A percentile compares a stretch with the other conserved stretches of the same genome.
These are phyloP conservation scores for Diutina catenulata DNA, from an alignment of 1,139 yeast genomes.

Conservation along the genomic window DNA sequence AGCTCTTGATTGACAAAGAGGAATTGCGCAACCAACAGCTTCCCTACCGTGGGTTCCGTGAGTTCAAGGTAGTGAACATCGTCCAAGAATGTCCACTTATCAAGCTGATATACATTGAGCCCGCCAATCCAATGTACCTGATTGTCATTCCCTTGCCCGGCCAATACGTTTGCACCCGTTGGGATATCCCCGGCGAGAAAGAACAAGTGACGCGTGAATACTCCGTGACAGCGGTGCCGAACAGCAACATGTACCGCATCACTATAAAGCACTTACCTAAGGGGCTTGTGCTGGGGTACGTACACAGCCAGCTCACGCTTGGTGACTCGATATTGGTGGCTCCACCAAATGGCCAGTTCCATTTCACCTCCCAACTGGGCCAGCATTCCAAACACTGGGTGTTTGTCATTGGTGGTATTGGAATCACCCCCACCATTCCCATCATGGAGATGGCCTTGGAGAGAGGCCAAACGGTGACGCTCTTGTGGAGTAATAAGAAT, in stretches of 20 bases:
- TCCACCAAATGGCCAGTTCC: conserved; percentile 52
- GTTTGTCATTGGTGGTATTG: conserved; percentile 53
- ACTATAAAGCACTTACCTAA: conserved; percentile 34
- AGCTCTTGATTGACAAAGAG: conserved; percentile 49
- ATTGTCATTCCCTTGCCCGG: conserved; percentile 30
- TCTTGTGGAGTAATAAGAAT: conserved; percentile 20
- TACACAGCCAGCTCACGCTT: conserved; percentile 36
- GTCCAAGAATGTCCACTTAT: conserved; percentile 36
- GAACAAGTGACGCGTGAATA: conserved; percentile 44
- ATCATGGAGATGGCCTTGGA: conserved; percentile 30
- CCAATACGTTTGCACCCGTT: conserved; percentile 48
- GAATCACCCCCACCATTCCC: conserved; percentile 52
- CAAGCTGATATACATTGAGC: conserved; percentile 40
- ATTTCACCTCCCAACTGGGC: conserved; percentile 14
- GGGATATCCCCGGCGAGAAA: conserved; percentile 20
- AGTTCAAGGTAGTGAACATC: conserved; percentile 33
- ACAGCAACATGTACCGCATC: conserved; percentile 29
- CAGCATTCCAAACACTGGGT: conserved; percentile 23
- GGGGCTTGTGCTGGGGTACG: conserved; percentile 35
- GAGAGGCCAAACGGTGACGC: conserved; percentile 16
- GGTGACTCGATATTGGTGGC: conserved; percentile 41
- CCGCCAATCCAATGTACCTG: conserved; percentile 26
- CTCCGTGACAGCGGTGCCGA: conserved; percentile 29
- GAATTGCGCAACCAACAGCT: conserved; percentile 28
- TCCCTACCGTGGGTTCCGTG: conserved; percentile 47